Evolutionary conservation across 2,329 filamentous ascomycete genomes (phyloP).

Genomic region (Cladorrhinum sp.): DNA sequence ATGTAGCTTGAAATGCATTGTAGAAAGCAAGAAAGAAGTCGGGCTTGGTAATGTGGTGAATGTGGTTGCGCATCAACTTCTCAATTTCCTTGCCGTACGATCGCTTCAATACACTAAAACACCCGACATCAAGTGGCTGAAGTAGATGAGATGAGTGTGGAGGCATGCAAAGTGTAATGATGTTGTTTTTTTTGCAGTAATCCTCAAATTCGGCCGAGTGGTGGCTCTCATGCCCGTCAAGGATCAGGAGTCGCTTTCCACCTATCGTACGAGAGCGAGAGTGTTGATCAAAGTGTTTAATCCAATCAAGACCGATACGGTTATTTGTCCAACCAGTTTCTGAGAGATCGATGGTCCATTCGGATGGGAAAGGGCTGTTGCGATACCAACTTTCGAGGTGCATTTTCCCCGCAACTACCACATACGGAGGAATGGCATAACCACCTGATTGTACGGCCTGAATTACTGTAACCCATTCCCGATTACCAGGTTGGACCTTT

Average conservation of each 20-base stretch:
- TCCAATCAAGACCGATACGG: neutral
- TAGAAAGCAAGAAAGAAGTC: conserved; percentile 5
- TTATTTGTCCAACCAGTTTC: conserved; percentile 5
- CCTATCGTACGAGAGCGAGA: neutral
- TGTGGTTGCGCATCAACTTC: conserved; percentile 1
- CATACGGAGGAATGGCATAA: neutral
- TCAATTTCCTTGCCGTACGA: conserved; percentile 7
- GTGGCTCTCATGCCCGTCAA: conserved; percentile 8
- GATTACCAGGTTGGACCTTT: neutral
- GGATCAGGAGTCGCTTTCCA: conserved; percentile 1
- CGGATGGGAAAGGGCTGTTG: neutral
- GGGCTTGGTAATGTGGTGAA: conserved; percentile 2
- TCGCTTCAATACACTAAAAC: conserved; percentile 36
- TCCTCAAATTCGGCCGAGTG: conserved; percentile 4
- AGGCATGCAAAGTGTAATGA: conserved; percentile 38
- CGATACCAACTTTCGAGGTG: neutral
- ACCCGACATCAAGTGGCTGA: conserved; percentile 38
- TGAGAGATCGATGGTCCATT: neutral
- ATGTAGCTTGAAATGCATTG: neutral
- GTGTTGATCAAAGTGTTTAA: conserved; percentile 1
- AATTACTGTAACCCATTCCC: neutral
- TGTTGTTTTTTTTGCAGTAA: conserved; percentile 9
- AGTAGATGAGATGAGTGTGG: conserved; percentile 36
- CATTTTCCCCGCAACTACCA: neutral
- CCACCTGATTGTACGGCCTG: neutral